A percentile compares a stretch with the other conserved stretches of the same genome.
Conservation (phyloP, 345 rosid genomes). For the Eucalyptus rudis region DNA sequence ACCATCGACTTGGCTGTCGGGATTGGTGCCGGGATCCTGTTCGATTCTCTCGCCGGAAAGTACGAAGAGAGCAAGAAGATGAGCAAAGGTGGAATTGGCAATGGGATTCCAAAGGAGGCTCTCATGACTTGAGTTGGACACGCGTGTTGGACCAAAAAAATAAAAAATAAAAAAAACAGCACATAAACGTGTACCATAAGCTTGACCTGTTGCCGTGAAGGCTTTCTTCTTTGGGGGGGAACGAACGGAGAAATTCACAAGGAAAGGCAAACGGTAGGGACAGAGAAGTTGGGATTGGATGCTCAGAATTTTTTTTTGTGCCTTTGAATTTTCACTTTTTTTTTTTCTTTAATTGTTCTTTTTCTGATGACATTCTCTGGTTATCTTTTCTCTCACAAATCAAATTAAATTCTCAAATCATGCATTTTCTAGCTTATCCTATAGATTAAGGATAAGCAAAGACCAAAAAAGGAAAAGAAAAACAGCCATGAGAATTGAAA, state of each 20-base stretch:
- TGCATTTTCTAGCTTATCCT: background rate
- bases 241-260: background rate
- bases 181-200: background rate
- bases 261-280: background rate
- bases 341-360: background rate
- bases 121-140: background rate
- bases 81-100: background rate
- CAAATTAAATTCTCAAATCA: background rate
- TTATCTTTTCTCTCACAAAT: background rate
- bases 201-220: background rate
- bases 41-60: constrained; percentile 70
- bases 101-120: background rate
- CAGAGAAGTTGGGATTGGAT: background rate
- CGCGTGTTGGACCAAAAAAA: background rate
- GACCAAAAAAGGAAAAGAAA: background rate
- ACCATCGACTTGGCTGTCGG: constrained; percentile 84
- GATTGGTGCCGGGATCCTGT: constrained; percentile 72
- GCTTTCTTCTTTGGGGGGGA: background rate
- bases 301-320: background rate
- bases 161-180: background rate
- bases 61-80: constrained; percentile 39
- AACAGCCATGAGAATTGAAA: background rate
- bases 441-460: background rate
- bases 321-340: background rate
- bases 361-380: background rate